Conservation (phyloP, 306 rosid genomes). For the Fragaria nilgerrensis region DNA sequence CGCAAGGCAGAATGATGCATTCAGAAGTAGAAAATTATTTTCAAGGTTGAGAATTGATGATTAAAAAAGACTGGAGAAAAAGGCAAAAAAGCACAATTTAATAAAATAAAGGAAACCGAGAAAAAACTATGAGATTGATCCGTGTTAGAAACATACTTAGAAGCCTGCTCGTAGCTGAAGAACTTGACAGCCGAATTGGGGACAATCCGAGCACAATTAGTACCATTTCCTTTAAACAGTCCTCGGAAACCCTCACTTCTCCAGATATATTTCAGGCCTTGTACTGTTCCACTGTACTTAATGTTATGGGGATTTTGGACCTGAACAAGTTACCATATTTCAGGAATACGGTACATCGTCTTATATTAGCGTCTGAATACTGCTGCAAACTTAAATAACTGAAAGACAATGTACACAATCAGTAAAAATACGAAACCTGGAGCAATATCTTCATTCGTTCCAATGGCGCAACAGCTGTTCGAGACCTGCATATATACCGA, state of each 20-base stretch:
- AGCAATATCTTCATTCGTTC: conserved; percentile 94
- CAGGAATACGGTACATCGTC: background rate
- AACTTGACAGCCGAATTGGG: conserved; percentile 98
- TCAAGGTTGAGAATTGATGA: background rate
- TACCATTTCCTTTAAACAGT: conserved; percentile 91
- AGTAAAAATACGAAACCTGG: conserved; percentile 57
- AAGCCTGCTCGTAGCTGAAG: conserved; percentile 98
- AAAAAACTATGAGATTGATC: conserved; percentile 3
- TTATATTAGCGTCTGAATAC: background rate
- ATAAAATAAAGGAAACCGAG: conserved; percentile 7
- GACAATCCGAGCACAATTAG: conserved; percentile 95
- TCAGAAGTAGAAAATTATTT: background rate
- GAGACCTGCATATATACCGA: conserved; percentile 59
- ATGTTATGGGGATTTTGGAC: conserved; percentile 93
- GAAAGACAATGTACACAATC: conserved; percentile 8
- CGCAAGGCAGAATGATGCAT: background rate
- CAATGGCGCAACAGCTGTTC: conserved; percentile 98
- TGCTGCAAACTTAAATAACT: background rate
- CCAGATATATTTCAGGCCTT: conserved; percentile 94
- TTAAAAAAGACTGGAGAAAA: background rate
- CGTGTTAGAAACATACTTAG: conserved; percentile 53
- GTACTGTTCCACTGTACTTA: conserved; percentile 88
- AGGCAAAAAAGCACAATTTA: background rate
- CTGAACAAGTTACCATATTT: conserved; percentile 41
- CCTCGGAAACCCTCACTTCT: conserved; percentile 96